phyloP scores from a whole-genome alignment of 2,329 filamentous ascomycete species.

The Aspergillus clavatus region DNA sequence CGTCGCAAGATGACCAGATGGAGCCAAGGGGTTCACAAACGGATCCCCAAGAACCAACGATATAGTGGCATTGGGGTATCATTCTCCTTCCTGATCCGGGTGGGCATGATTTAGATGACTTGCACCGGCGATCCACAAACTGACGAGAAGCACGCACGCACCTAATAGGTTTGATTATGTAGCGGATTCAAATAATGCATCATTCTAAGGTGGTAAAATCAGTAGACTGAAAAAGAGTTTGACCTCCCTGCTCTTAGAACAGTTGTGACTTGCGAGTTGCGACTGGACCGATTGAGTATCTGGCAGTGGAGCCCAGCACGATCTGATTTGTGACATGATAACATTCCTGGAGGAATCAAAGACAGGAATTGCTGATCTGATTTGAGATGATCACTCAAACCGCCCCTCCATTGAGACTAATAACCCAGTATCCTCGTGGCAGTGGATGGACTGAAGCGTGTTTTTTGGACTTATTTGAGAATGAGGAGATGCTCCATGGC shows the following conservation, averaged over 20 bases:
- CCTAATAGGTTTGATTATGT: background rate
- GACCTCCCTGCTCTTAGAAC: background rate
- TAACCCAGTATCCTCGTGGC: slow-evolving; percentile 5
- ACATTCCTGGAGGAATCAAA: slow-evolving; percentile 5
- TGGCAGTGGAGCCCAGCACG: background rate
- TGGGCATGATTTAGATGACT: background rate
- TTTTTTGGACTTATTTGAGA: too few species aligned
- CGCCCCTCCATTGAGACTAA: background rate
- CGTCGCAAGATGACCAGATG: background rate
- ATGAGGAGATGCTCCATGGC: slow-evolving; percentile 3
- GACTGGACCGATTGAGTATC: background rate
- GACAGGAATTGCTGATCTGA: slow-evolving; percentile 4
- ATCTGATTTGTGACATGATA: background rate
- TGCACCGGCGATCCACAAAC: background rate
- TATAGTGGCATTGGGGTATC: background rate
- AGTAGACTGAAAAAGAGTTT: background rate
- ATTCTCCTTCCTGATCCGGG: background rate
- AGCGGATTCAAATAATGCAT: background rate
- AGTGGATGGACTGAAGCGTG: background rate
- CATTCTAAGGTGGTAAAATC: background rate
- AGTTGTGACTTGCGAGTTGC: too few species aligned
- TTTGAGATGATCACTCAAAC: slow-evolving; percentile 5
- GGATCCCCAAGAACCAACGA: background rate
- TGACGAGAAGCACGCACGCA: background rate
- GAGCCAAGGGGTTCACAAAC: background rate